Conservation (phyloP, 352 stramenopile species). For the Pseudoperonospora humuli region DNA sequence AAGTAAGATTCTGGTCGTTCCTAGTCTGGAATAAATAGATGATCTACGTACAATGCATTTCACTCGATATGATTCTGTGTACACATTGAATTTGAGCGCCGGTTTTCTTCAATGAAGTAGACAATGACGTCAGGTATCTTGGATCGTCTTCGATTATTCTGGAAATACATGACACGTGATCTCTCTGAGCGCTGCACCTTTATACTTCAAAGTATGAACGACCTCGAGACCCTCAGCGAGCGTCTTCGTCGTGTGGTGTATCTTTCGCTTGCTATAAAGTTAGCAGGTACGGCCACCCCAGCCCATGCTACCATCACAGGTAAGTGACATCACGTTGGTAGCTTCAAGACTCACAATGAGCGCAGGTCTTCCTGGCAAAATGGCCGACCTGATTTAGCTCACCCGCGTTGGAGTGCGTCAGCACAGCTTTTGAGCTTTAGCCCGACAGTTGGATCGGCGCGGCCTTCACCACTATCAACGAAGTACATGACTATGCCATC, state of each 20-base stretch:
- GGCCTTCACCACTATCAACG: neutral
- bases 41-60: slow-evolving; percentile 35
- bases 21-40: slow-evolving; percentile 22
- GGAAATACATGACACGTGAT: neutral
- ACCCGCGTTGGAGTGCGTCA: neutral
- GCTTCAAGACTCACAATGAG: neutral
- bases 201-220: neutral
- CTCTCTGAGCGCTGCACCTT: neutral
- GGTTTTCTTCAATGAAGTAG: too few relatives aligned
- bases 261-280: neutral
- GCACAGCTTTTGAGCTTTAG: neutral
- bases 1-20: slow-evolving; percentile 15
- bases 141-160: too few relatives aligned
- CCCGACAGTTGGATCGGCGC: neutral
- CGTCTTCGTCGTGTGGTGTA: neutral
- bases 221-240: neutral
- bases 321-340: neutral
- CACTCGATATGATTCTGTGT: too few relatives aligned
- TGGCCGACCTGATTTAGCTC: neutral
- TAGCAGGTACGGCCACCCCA: neutral
- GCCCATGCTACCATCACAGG: neutral
- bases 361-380: neutral
- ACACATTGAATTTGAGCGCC: too few relatives aligned
- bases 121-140: too few relatives aligned
- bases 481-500: neutral